phyloP scores from a whole-genome alignment of 257 asterid genomes.

The Sherardia arvensis region DNA sequence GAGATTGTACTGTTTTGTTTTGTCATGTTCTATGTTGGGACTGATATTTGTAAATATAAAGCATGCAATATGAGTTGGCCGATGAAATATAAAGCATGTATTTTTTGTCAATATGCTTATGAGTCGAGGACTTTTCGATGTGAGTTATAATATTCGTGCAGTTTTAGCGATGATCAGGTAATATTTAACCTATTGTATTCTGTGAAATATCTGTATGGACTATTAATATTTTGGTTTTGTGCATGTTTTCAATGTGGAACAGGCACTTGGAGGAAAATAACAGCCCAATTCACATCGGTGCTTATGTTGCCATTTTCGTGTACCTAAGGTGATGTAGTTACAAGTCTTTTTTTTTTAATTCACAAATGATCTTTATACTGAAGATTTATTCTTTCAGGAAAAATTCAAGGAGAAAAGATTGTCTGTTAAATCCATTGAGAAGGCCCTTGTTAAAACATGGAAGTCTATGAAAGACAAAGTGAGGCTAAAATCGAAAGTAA shows the following conservation, averaged over 20 bases:
- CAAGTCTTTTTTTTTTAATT: background rate
- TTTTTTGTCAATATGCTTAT: no score
- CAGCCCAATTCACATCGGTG: slow-evolving; percentile 25
- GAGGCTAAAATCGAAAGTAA: slow-evolving; percentile 18
- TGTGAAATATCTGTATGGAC: slow-evolving; percentile 7
- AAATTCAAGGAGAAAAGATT: slow-evolving; percentile 42
- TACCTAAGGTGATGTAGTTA: slow-evolving; percentile 51
- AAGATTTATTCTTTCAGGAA: slow-evolving; percentile 41
- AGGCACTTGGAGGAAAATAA: slow-evolving; percentile 38
- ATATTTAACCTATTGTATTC: background rate
- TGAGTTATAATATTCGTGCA: no score
- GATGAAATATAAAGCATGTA: no score
- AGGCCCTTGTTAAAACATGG: slow-evolving; percentile 48
- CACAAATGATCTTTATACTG: background rate
- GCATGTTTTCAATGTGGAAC: slow-evolving; percentile 11
- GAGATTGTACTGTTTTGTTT: no score
- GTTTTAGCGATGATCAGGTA: slow-evolving; percentile 80
- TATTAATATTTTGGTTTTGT: slow-evolving; percentile 21
- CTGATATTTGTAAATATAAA: no score
- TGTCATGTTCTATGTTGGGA: no score
- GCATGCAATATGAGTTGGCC: no score
- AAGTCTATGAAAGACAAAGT: slow-evolving; percentile 15
- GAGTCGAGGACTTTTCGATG: no score
- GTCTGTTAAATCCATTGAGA: slow-evolving; percentile 37
- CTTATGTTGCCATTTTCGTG: slow-evolving; percentile 80